A percentile compares a stretch with the other conserved stretches of the same genome.
phyloP scores from a whole-genome alignment of 345 rosid species.

The Angophora floribunda region DNA sequence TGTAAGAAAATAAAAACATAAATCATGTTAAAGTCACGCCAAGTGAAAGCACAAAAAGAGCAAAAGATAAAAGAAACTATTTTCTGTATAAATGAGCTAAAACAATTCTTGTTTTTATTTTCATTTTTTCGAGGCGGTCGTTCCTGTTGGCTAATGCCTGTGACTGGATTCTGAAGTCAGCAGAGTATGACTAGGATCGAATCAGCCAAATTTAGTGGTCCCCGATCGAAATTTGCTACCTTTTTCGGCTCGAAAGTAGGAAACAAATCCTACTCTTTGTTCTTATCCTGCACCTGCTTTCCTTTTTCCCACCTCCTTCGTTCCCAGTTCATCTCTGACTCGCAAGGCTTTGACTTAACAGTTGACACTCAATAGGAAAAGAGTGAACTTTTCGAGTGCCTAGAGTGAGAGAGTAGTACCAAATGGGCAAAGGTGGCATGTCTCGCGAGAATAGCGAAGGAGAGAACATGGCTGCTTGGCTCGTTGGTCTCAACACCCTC shows the following conservation, averaged over 20 bases:
- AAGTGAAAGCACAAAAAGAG: not conserved
- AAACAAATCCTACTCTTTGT: not conserved
- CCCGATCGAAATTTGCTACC: not conserved
- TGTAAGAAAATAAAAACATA: no score
- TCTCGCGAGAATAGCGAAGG: constrained; percentile 40
- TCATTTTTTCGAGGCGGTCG: not conserved
- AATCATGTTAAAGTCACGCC: not conserved
- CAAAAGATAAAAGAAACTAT: not conserved
- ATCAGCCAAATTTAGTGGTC: not conserved
- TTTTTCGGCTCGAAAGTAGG: not conserved
- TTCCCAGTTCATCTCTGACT: not conserved
- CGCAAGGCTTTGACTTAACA: not conserved
- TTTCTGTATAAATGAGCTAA: not conserved
- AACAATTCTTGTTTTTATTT: not conserved
- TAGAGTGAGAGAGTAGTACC: not conserved
- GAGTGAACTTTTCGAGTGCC: not conserved
- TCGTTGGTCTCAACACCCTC: constrained; percentile 62
- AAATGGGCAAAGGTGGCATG: constrained; percentile 69
- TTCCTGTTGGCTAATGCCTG: not conserved
- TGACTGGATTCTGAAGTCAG: not conserved
- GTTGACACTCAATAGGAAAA: not conserved
- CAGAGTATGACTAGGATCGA: not conserved
- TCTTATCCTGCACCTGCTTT: not conserved
- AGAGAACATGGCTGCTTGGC: constrained; percentile 92
- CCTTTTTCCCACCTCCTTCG: not conserved